A percentile compares a stretch with the other conserved stretches of the same genome.
Conservation (phyloP, 495 filamentous ascomycete species). For the Evansstolkia leycettana region DNA sequence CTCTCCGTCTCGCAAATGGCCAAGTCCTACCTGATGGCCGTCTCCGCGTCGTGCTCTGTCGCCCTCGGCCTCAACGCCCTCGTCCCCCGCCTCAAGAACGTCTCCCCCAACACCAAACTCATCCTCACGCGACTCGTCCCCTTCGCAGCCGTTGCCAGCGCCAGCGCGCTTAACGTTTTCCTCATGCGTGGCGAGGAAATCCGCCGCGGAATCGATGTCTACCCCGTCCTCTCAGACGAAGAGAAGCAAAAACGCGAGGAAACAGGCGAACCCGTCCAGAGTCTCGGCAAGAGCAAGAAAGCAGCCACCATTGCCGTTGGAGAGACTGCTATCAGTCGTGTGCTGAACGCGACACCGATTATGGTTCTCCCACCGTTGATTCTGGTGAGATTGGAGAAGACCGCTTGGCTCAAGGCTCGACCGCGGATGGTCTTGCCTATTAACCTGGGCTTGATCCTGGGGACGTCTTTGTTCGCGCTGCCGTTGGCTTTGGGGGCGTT, state of each 20-base stretch:
- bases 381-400: slow-evolving; percentile 69
- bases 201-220: slow-evolving; percentile 87
- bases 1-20: slow-evolving; percentile 66
- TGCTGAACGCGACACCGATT: slow-evolving; percentile 88
- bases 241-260: slow-evolving; percentile 44
- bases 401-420: slow-evolving; percentile 57
- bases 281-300: slow-evolving; percentile 72
- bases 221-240: slow-evolving; percentile 51
- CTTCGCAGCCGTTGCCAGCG: slow-evolving; percentile 86
- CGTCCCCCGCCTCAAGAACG: slow-evolving; percentile 68
- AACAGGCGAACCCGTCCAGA: slow-evolving; percentile 45
- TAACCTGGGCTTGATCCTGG: slow-evolving; percentile 71
- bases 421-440: slow-evolving; percentile 63
- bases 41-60: slow-evolving; percentile 83
- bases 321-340: slow-evolving; percentile 80
- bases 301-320: slow-evolving; percentile 81
- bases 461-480: slow-evolving; percentile 67
- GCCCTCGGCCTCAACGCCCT: slow-evolving; percentile 84
- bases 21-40: slow-evolving; percentile 85
- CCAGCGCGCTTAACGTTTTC: slow-evolving; percentile 87
- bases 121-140: slow-evolving; percentile 77
- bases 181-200: slow-evolving; percentile 97
- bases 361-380: slow-evolving; percentile 89
- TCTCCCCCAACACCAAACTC: slow-evolving; percentile 59
- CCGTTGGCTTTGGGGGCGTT: slow-evolving; percentile 83